Percentiles rank a stretch among this genome's conserved stretches.
Evolutionary conservation across 225 moss, liverwort and hornwort genomes (phyloP).

Genomic region (Lunularia cruciata): DNA sequence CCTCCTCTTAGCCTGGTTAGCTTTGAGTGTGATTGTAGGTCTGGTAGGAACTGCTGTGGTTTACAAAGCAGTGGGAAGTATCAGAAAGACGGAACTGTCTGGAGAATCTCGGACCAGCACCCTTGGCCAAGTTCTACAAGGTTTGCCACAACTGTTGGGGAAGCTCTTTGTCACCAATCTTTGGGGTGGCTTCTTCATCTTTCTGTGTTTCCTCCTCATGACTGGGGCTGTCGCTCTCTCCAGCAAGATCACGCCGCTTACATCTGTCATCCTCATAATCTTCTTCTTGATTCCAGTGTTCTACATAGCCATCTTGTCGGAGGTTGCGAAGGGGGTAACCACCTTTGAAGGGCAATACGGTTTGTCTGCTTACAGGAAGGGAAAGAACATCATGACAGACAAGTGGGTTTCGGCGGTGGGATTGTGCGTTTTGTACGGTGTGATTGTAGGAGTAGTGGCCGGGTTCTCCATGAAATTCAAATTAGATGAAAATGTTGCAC

Average conservation of each 20-base stretch:
- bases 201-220: no score
- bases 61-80: slow-evolving; percentile 6
- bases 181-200: no score
- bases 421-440: not conserved
- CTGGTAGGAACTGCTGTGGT: not conserved
- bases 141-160: slow-evolving; percentile 2
- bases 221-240: no score
- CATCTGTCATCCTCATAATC: not conserved
- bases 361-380: slow-evolving; percentile 7
- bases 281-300: slow-evolving; percentile 6
- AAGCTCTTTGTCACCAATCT: slow-evolving; percentile 16
- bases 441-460: no score
- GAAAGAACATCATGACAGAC: slow-evolving; percentile 6
- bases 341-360: slow-evolving; percentile 8
- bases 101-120: no score
- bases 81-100: not conserved
- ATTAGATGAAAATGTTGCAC: no score
- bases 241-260: no score
- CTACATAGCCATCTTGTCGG: not conserved
- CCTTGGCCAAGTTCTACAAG: not conserved
- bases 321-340: slow-evolving; percentile 14
- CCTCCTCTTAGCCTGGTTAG: not conserved
- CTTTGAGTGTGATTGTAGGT: not conserved
- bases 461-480: no score
- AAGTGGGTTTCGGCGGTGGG: slow-evolving; percentile 17